These are phyloP conservation scores for Yamadazyma aaseri DNA, from an alignment of 1,139 yeast species.

Conservation along the genomic window DNA sequence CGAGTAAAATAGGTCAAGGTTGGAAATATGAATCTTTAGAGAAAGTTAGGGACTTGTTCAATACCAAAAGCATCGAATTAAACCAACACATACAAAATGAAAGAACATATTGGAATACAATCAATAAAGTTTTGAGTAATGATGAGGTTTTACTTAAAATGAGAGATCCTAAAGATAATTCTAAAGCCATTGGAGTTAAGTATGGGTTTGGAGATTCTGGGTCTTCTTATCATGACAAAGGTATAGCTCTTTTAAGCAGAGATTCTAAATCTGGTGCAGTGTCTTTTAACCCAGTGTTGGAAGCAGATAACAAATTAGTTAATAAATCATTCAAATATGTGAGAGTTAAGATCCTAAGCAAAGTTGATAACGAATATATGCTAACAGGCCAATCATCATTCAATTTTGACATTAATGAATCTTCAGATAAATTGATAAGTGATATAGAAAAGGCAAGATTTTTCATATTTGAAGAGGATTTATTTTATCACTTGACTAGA, in stretches of 20 bases:
- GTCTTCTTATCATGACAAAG: slow-evolving; percentile 69
- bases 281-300: slow-evolving; percentile 30
- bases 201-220: slow-evolving; percentile 94
- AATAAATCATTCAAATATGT: slow-evolving; percentile 42
- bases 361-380: slow-evolving; percentile 52
- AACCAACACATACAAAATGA: slow-evolving; percentile 60
- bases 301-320: slow-evolving; percentile 19
- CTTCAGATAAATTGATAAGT: slow-evolving; percentile 41
- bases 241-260: slow-evolving; percentile 64
- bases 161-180: slow-evolving; percentile 50
- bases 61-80: slow-evolving; percentile 51
- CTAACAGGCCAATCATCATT: slow-evolving; percentile 48
- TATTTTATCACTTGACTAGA: slow-evolving; percentile 65
- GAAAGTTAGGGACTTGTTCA: slow-evolving; percentile 53
- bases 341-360: slow-evolving; percentile 52
- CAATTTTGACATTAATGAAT: slow-evolving; percentile 23
- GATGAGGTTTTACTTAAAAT: slow-evolving; percentile 75
- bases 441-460: slow-evolving; percentile 63
- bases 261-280: slow-evolving; percentile 34
- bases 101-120: slow-evolving; percentile 69
- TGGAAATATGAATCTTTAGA: slow-evolving; percentile 79
- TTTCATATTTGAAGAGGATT: slow-evolving; percentile 82
- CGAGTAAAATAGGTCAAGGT: slow-evolving; percentile 63
- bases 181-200: slow-evolving; percentile 65
- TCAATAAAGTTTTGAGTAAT: slow-evolving; percentile 48